Conservation (phyloP, 164 flowering plant species). For the Vitis amurensis region DNA sequence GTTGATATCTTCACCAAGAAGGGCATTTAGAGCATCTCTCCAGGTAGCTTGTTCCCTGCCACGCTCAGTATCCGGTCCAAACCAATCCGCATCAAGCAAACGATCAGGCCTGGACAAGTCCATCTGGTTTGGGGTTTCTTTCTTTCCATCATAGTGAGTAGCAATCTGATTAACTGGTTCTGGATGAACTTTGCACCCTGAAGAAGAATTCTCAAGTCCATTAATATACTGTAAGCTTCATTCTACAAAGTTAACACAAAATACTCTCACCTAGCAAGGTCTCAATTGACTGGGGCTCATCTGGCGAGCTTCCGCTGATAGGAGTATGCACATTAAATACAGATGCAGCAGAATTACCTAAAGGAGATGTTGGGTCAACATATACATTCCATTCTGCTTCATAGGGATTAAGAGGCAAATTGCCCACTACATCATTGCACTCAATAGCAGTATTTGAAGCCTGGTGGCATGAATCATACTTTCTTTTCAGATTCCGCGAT, state of each 20-base stretch:
- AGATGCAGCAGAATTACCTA: constrained; percentile 47
- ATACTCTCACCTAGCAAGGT: neutral
- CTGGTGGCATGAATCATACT: constrained; percentile 30
- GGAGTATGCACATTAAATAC: constrained; percentile 49
- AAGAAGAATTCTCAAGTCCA: neutral
- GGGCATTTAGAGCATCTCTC: constrained; percentile 1
- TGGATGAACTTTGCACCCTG: constrained; percentile 10
- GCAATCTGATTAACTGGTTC: neutral
- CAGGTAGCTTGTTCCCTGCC: neutral
- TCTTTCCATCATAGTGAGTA: neutral
- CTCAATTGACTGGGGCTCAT: neutral
- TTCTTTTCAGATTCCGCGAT: constrained; percentile 25
- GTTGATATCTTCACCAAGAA: constrained; percentile 6
- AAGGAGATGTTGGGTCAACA: constrained; percentile 46
- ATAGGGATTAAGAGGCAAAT: constrained; percentile 22
- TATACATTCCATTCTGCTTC: constrained; percentile 28
- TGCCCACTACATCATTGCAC: constrained; percentile 20
- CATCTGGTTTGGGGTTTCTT: neutral
- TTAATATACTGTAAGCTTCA: neutral
- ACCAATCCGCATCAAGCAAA: constrained; percentile 9
- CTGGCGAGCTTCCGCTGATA: constrained; percentile 22
- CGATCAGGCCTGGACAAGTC: constrained; percentile 13
- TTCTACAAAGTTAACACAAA: neutral
- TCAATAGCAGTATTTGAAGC: constrained; percentile 24
- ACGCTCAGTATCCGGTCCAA: neutral